Base-by-base conservation (phyloP, 1,284 basidiomycete genomes). In the Rhizopogon parksii region DNA sequence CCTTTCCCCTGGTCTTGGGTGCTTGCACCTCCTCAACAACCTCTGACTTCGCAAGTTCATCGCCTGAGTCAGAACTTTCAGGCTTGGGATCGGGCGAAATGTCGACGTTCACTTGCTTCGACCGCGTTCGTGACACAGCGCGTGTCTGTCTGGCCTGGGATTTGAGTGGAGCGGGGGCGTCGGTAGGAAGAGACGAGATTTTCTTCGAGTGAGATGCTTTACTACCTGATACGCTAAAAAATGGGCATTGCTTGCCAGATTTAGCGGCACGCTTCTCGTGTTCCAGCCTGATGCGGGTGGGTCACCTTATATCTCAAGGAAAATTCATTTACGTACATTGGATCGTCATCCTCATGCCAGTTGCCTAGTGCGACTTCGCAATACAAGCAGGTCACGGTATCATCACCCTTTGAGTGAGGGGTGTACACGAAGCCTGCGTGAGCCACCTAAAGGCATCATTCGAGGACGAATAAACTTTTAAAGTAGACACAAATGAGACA, bases 281-380 rank as follows among this genome's bases (percentile, higher is more conserved):
- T 61, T 88, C 83, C 61, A 83, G 75, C 46, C 84, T 86, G 59
- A 51, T 46, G 27, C 27, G 6, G n/a, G 14, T 27, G 9, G 7
- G 27, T 32, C 42, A 32, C 12, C 12, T 32, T 47, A 24, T 48
- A 21, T 9, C 8, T 46, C 45, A 36, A 53, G 32, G 36, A 42
- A 32, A 49, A 38, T 32, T 37, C 25, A 32, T 4, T 34, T 17
- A 21, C 82, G 49, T 68, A 88, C 91, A 81, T 66, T 19, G 91
- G 91, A 63, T 92, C 82, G 63, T 94, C 91, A 9, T 77, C 79
- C 34, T 74, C 70, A 52, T 91, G 88, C 91, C 91, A 94, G 4
- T 86, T 88, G 52, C 81, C 81, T 2, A 92, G 75, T 3, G 81
- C 75, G 36, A 85, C 74, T 40, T 79, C 72, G 63, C 91, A 94